A percentile compares a stretch with the other conserved stretches of the same genome.
These are phyloP conservation scores for Testicularia cyperi DNA, from an alignment of 1,284 basidiomycete species.

Conservation along the genomic window DNA sequence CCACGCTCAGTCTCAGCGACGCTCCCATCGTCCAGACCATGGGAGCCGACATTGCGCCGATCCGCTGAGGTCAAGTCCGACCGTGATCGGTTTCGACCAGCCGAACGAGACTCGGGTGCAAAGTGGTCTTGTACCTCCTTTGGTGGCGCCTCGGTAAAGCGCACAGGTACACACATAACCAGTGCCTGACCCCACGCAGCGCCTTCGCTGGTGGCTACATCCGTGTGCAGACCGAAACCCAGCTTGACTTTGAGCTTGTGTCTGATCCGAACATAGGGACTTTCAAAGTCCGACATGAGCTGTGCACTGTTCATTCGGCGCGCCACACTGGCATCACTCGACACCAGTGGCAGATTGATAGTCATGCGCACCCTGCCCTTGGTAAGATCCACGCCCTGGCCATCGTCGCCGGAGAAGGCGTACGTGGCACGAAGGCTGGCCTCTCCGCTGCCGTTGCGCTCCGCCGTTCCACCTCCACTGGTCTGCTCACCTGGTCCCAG, in stretches of 20 bases:
- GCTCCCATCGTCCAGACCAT: no score
- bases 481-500: no score
- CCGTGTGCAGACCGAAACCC: conserved; percentile 49
- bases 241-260: conserved; percentile 60
- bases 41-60: no score
- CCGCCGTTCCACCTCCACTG: no score
- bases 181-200: conserved; percentile 54
- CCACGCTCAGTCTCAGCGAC: no score
- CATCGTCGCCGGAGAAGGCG: conserved; percentile 53
- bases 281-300: conserved; percentile 57
- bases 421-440: conserved; percentile 51
- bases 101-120: conserved; percentile 39
- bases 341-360: conserved; percentile 55
- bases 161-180: conserved; percentile 58
- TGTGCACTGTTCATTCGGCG: conserved; percentile 35
- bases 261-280: conserved; percentile 52
- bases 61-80: no score
- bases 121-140: conserved; percentile 55
- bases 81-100: no score
- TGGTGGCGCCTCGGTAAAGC: conserved; percentile 57
- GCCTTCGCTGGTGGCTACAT: conserved; percentile 12
- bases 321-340: conserved; percentile 25
- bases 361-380: conserved; percentile 55
- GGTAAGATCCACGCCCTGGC: conserved; percentile 50
- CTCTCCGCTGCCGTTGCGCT: no score